Evolutionary conservation across 495 filamentous ascomycete species (phyloP), one percentile per base, ranked within the genome.

Genomic region (Xylaria palmicola): DNA sequence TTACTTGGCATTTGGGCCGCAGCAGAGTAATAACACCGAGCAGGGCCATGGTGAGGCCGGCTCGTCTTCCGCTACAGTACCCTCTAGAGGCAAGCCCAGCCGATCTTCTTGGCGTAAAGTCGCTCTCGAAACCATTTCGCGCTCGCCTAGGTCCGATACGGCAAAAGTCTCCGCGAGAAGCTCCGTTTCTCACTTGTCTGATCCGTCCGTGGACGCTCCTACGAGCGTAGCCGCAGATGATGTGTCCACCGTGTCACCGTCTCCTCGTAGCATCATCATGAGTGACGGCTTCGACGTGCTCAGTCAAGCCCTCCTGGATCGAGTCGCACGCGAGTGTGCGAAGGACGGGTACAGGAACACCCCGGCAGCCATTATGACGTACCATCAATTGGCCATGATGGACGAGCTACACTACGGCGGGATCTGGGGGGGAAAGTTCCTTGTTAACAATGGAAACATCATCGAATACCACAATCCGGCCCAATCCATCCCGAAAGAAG

Each of bases 401-500:
- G 54, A 57, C 41, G 26, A 47, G 17, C 40, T 57, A 19, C 37
- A 9, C 19, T 57, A 57, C 37, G 2, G 2, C 5, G 12, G n/a
- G 17, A 47, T 34, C 26, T 47, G 41, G 27, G 17, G 19, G n/a
- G 27, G 30, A 10, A 15, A 2, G 40, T 57, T 57, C 29, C 24
- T 20, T 1, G 41, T 27, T 3, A 57, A 47, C 9, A 15, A 17
- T 7, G 19, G 6, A 12, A 4, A 57, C 6, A 37, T 57, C 1
- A 12, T 57, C 10, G 41, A 57, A 13, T 57, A 57, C 13, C 13
- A 57, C 41, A 36, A 57, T 36, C 40, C 54, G 6, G 10, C n/a
- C 12, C 17, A 9, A n/a, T 6, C 5, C 10, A 8, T 9, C 29
- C 40, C 37, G 0, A 20, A 36, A 7, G 22, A 26, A 17, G 10